Percentiles rank a stretch among this genome's conserved stretches.
Evolutionary conservation across 106 monocot species (phyloP).

Genomic region (Vanilla planifolia): DNA sequence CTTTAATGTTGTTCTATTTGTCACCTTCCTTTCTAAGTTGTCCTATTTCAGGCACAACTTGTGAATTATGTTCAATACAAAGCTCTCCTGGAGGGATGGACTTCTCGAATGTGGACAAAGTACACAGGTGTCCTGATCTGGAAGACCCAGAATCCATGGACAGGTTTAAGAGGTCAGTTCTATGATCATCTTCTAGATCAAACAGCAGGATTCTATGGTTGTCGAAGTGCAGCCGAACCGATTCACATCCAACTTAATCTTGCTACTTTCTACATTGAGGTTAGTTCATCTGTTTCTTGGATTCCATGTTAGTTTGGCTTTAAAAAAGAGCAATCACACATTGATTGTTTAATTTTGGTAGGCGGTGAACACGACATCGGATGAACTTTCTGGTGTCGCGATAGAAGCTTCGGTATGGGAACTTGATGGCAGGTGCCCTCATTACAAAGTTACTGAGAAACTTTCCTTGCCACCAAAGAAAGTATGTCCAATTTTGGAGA

Average conservation of each 20-base stretch:
- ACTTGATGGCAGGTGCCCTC: conserved; percentile 69
- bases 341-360: conserved; percentile 13
- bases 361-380: conserved; percentile 83
- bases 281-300: conserved; percentile 7
- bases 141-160: conserved; percentile 99
- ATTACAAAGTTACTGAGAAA: conserved; percentile 69
- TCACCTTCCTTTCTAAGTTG: background rate
- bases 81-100: conserved; percentile 94
- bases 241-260: conserved; percentile 94
- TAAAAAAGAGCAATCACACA: background rate
- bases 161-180: conserved; percentile 94
- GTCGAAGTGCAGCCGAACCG: conserved; percentile 88
- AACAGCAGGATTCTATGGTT: conserved; percentile 95
- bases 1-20: background rate
- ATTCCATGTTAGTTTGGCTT: background rate
- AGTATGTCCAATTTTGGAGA: conserved; percentile 45
- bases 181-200: conserved; percentile 98
- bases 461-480: conserved; percentile 53
- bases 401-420: conserved; percentile 93
- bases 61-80: conserved; percentile 93
- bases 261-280: conserved; percentile 70
- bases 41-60: conserved; percentile 79
- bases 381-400: conserved; percentile 55
- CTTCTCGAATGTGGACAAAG: conserved; percentile 92
- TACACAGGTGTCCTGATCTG: conserved; percentile 92